Evolutionary conservation across 2,329 filamentous ascomycete genomes (phyloP), one percentile per base, ranked within the genome.

Genomic region (Colletotrichum sojae): DNA sequence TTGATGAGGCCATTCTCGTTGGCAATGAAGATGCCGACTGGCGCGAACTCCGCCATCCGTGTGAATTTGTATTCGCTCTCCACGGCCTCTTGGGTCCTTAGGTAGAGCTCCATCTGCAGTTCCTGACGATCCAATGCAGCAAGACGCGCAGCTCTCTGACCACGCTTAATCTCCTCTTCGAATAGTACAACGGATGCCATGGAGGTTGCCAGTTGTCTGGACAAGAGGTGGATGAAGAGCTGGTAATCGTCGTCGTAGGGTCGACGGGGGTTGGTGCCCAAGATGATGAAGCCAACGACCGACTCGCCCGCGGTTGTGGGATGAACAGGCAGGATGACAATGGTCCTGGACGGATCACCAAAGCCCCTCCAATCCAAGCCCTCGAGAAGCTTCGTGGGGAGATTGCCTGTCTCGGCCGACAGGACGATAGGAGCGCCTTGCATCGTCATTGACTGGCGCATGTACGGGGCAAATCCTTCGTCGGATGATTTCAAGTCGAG

Each of bases 1-100:
- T 88, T 92, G 73, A 96, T 92, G 25, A 86, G 83, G 4, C 94
- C 93, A 48, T 84, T 79, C 0, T 88, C 85, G 75, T 94, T 88
- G n/a, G 92, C 92, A 73, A 96, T 95, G 77, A 95, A 95, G 82
- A 97, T 91, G 31, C 93, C 94, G 1, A 95, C 93, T 0, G 93
- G 93, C 0, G 92, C 92, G 71, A 94, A 93, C 75, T 95, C 93
- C 2, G 93, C 92, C 92, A 96, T 94, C 52, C 92, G 86, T 0
- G 92, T 94, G 76, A 96, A 96, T 67, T 91, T 91, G 39, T 92
- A 91, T 77, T 96, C 93, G 76, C 90, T 90, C 74, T 91, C 89
- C 49, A 86, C 83, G 0, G 88, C 88, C 74, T 91, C 88, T 73
- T 88, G 85, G 1, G 89, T 90, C 39, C 88, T 83, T 18, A 91